Evolutionary conservation across 208 protist species (phyloP).

Genomic region (Trichomonas vaginalis): DNA sequence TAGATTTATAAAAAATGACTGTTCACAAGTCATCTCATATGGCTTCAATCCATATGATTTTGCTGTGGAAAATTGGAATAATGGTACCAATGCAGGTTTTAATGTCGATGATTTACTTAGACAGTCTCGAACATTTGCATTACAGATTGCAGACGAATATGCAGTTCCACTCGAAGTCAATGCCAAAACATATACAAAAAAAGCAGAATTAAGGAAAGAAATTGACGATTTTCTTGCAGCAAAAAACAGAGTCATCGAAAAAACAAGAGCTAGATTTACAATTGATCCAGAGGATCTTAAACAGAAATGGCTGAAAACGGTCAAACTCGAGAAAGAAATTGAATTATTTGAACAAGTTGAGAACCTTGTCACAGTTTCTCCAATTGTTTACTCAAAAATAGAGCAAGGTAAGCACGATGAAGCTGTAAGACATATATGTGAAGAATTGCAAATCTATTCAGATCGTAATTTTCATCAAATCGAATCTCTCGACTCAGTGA

Average conservation of each 20-base stretch:
- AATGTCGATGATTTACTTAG: too few species aligned
- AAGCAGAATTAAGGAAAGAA: too few species aligned
- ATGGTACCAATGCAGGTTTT: too few species aligned
- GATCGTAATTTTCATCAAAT: not conserved
- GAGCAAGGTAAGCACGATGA: not conserved
- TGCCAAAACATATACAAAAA: too few species aligned
- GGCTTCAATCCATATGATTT: too few species aligned
- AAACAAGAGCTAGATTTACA: not conserved
- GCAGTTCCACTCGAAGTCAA: too few species aligned
- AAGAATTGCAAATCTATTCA: not conserved
- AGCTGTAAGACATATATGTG: not conserved
- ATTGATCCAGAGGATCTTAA: not conserved
- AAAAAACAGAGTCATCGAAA: not conserved
- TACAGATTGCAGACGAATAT: too few species aligned
- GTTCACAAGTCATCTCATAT: too few species aligned
- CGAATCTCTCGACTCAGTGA: not conserved
- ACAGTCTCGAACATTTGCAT: too few species aligned
- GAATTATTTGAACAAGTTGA: not conserved
- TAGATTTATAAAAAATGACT: too few species aligned
- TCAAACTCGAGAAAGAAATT: not conserved
- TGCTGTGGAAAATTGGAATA: too few species aligned
- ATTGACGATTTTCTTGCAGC: not conserved
- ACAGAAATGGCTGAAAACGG: not conserved
- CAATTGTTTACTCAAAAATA: not conserved
- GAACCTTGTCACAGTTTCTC: not conserved